Evolutionary conservation across 495 filamentous ascomycete genomes (phyloP).

Genomic region (Cenococcum geophilum): DNA sequence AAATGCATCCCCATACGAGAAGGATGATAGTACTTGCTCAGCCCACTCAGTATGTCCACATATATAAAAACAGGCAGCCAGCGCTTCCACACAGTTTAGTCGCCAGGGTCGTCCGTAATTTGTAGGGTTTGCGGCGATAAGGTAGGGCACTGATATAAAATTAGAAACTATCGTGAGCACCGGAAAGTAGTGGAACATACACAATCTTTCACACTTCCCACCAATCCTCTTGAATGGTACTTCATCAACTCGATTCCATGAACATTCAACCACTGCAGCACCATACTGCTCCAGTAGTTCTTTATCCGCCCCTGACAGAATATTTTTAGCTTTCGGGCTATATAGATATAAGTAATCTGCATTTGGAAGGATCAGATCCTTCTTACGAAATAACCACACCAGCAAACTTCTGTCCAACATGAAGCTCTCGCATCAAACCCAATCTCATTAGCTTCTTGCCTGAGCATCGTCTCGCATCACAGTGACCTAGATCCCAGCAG

Average conservation of each 20-base stretch:
- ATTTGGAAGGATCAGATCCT: not conserved
- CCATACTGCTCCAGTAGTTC: constrained; percentile 79
- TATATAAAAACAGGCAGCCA: constrained; percentile 87
- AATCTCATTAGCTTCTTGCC: constrained; percentile 89
- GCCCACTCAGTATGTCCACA: constrained; percentile 92
- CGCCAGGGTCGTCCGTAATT: constrained; percentile 96
- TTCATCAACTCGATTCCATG: constrained; percentile 87
- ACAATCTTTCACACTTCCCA: constrained; percentile 83
- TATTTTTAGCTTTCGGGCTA: constrained; percentile 80
- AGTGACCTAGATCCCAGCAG: constrained; percentile 96
- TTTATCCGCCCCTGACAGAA: constrained; percentile 73
- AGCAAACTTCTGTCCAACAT: constrained; percentile 80
- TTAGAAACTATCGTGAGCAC: too few relatives aligned
- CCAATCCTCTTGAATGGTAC: constrained; percentile 88
- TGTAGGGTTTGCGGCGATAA: constrained; percentile 92
- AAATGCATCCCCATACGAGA: constrained; percentile 82
- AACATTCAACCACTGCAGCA: constrained; percentile 94
- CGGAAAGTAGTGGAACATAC: constrained; percentile 36
- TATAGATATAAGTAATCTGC: constrained; percentile 20
- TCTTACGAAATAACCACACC: constrained; percentile 82
- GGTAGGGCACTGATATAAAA: constrained; percentile 63
- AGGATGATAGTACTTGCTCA: constrained; percentile 68
- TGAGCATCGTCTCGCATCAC: constrained; percentile 93
- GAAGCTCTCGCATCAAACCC: constrained; percentile 87
- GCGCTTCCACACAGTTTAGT: constrained; percentile 89